Conservation (phyloP, 2,329 filamentous ascomycete genomes). For the Tolypocladium album region DNA sequence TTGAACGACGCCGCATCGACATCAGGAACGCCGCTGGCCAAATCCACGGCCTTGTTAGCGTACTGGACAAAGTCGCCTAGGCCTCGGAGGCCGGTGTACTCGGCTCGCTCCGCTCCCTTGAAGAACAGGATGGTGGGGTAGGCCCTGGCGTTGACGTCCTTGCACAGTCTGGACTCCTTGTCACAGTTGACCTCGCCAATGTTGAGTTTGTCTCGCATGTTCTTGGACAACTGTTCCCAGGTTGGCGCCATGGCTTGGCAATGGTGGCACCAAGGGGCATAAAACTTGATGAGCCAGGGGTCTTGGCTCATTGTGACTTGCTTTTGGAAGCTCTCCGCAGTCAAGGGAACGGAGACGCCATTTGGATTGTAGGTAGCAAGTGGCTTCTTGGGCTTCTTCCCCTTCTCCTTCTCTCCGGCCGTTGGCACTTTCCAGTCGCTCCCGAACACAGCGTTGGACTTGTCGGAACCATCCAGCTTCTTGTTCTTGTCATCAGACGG, state of each 20-base stretch:
- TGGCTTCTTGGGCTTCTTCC: slow-evolving; percentile 35
- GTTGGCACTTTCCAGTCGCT: slow-evolving; percentile 18
- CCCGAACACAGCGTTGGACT: slow-evolving; percentile 14
- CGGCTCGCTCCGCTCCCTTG: slow-evolving; percentile 79
- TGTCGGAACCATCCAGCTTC: no score
- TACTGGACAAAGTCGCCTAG: slow-evolving; percentile 84
- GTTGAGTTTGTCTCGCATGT: slow-evolving; percentile 83
- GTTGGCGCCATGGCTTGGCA: slow-evolving; percentile 87
- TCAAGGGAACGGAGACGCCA: slow-evolving; percentile 65
- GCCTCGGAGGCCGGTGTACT: slow-evolving; percentile 86
- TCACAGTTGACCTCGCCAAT: slow-evolving; percentile 97
- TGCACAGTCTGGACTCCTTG: slow-evolving; percentile 75
- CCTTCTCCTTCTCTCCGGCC: slow-evolving; percentile 17
- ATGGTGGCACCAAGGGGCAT: slow-evolving; percentile 93
- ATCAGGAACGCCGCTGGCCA: slow-evolving; percentile 66
- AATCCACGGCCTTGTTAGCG: slow-evolving; percentile 73
- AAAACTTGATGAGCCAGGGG: slow-evolving; percentile 98
- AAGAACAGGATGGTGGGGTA: slow-evolving; percentile 93
- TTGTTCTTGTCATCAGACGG: slow-evolving; percentile 12
- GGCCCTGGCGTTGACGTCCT: slow-evolving; percentile 67
- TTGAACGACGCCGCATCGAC: slow-evolving; percentile 69
- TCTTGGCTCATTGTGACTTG: slow-evolving; percentile 79
- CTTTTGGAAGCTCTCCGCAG: slow-evolving; percentile 75
- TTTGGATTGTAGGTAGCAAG: slow-evolving; percentile 55
- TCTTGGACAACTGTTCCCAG: slow-evolving; percentile 82